phyloP scores from a whole-genome alignment of 495 filamentous ascomycete species.

The Daldinia loculata region DNA sequence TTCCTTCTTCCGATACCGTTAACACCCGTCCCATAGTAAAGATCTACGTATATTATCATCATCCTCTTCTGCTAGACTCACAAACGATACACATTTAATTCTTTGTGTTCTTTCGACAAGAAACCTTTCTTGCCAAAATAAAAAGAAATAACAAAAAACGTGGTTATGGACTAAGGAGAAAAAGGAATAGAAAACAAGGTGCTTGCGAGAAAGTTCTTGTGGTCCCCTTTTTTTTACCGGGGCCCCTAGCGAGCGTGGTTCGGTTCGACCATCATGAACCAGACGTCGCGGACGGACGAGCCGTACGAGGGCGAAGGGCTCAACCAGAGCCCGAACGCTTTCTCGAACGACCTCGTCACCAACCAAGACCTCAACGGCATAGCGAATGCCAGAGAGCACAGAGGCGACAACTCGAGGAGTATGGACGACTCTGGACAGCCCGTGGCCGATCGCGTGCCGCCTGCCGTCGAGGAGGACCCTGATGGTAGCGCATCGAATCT shows the following conservation, averaged over 20 bases:
- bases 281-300: slow-evolving; percentile 64
- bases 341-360: slow-evolving; percentile 65
- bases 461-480: slow-evolving; percentile 32
- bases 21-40: neutral
- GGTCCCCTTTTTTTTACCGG: slow-evolving; percentile 15
- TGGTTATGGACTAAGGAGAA: slow-evolving; percentile 6
- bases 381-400: slow-evolving; percentile 58
- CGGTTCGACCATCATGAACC: slow-evolving; percentile 57
- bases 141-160: neutral
- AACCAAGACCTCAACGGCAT: slow-evolving; percentile 66
- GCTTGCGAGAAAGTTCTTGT: slow-evolving; percentile 10
- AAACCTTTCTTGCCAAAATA: neutral
- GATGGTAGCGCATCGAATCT: slow-evolving; percentile 15
- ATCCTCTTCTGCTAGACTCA: neutral
- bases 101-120: slow-evolving; percentile 10
- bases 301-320: slow-evolving; percentile 58
- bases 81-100: neutral
- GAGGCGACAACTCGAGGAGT: slow-evolving; percentile 25
- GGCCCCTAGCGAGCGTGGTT: neutral
- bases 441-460: slow-evolving; percentile 19
- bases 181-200: neutral
- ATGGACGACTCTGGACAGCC: slow-evolving; percentile 43
- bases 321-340: slow-evolving; percentile 65
- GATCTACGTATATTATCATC: neutral
- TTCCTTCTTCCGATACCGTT: slow-evolving; percentile 19